Evolutionary conservation across 2,329 filamentous ascomycete species (phyloP).

Genomic region (Truncatella angustata): DNA sequence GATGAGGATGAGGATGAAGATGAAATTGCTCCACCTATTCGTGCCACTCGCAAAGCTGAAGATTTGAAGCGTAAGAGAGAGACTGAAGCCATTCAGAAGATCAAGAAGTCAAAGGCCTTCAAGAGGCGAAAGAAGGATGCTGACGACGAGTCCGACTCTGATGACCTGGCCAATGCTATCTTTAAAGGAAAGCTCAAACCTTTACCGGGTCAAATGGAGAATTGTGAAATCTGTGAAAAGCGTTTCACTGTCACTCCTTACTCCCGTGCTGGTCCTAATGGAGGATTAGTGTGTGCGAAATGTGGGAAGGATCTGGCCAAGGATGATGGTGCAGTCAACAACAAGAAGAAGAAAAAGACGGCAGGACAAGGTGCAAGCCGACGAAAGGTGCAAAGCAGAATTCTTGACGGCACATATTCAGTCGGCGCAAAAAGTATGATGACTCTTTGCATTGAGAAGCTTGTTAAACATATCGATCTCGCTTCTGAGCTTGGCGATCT

Average conservation of each 20-base stretch:
- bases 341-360: constrained; percentile 55
- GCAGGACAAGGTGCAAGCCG: constrained; percentile 55
- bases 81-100: constrained; percentile 56
- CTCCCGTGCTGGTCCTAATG: constrained; percentile 76
- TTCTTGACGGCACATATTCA: constrained; percentile 71
- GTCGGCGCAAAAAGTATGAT: constrained; percentile 68
- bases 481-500: constrained; percentile 63
- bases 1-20: constrained; percentile 15
- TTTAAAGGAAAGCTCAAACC: constrained; percentile 49
- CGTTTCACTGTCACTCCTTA: constrained; percentile 93
- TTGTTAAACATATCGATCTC: constrained; percentile 61
- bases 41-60: constrained; percentile 12
- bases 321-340: constrained; percentile 57
- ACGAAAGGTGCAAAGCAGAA: constrained; percentile 77
- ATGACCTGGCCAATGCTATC: constrained; percentile 47
- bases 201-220: constrained; percentile 81
- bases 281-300: constrained; percentile 78
- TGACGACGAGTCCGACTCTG: constrained; percentile 41
- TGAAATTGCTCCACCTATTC: constrained; percentile 11
- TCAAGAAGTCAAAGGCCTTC: constrained; percentile 59
- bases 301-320: constrained; percentile 76
- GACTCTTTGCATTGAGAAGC: constrained; percentile 60
- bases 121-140: constrained; percentile 48
- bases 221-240: constrained; percentile 82
- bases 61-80: constrained; percentile 50